Conservation (phyloP, 192 early-diverging fungal genomes). For the Mortierella hygrophila region DNA sequence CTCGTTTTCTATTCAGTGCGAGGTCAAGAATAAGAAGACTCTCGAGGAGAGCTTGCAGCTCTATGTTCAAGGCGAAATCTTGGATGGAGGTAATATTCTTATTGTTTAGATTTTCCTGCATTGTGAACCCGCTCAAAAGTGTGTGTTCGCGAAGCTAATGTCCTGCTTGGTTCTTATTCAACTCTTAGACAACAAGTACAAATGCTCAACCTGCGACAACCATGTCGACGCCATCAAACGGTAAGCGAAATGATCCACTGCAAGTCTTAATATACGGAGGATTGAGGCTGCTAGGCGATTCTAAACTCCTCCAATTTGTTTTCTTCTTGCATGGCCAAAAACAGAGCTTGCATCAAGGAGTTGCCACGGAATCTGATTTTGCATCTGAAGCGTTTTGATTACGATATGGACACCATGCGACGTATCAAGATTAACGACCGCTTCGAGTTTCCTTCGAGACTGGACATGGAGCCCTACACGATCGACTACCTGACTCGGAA, state of each 20-base stretch:
- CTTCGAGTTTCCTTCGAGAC: conserved; percentile 66
- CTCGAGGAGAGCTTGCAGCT: conserved; percentile 69
- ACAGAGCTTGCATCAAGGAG: conserved; percentile 63
- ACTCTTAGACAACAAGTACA: conserved; percentile 63
- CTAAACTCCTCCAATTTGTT: not conserved
- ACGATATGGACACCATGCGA: conserved; percentile 68
- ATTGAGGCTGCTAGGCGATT: not conserved
- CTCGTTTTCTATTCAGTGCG: conserved; percentile 67
- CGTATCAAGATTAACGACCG: conserved; percentile 72
- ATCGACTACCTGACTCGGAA: conserved; percentile 55
- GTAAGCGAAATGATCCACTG: conserved; percentile 17
- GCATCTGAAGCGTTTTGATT: conserved; percentile 76
- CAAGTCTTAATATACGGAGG: not conserved
- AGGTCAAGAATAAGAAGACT: conserved; percentile 68
- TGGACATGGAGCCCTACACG: conserved; percentile 72
- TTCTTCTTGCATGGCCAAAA: not conserved
- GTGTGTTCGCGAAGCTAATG: not conserved
- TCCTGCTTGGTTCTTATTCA: not conserved
- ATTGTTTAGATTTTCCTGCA: not conserved
- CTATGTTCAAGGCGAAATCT: conserved; percentile 67
- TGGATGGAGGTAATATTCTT: conserved; percentile 63
- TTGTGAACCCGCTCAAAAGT: not conserved
- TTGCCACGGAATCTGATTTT: conserved; percentile 70
- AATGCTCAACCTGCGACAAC: conserved; percentile 63
- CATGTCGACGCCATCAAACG: conserved; percentile 71